phyloP scores from a whole-genome alignment of 1,284 basidiomycete genomes.

The Boletellus sp. region DNA sequence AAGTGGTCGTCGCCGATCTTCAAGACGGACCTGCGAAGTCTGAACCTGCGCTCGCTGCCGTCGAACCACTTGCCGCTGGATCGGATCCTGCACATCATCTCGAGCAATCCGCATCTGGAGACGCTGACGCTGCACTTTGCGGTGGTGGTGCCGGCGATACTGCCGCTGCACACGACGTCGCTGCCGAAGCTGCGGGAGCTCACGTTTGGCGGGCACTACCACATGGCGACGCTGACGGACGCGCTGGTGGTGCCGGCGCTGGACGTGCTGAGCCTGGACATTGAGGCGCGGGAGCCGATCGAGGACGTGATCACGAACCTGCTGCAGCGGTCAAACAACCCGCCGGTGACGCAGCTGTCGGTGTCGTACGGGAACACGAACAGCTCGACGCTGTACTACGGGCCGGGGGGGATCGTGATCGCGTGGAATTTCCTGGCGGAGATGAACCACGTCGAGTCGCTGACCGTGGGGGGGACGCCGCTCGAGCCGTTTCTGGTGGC shows the following conservation, averaged over 20 bases:
- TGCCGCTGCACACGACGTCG: constrained; percentile 52
- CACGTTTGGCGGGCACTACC: constrained; percentile 60
- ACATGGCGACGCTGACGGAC: constrained; percentile 61
- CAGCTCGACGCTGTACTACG: constrained; percentile 42
- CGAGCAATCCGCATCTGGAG: constrained; percentile 53
- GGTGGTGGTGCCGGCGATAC: constrained; percentile 53
- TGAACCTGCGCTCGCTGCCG: constrained; percentile 64
- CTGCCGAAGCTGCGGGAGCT: constrained; percentile 52
- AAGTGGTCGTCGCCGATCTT: constrained; percentile 71
- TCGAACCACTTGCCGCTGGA: constrained; percentile 60
- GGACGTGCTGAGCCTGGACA: constrained; percentile 55
- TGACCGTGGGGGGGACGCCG: constrained; percentile 59
- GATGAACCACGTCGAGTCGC: constrained; percentile 46
- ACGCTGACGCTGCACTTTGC: constrained; percentile 58
- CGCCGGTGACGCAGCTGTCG: constrained; percentile 53
- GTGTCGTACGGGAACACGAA: constrained; percentile 52
- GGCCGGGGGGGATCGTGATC: constrained; percentile 39
- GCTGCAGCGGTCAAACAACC: constrained; percentile 52
- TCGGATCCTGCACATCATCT: constrained; percentile 58
- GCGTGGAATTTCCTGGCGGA: constrained; percentile 50
- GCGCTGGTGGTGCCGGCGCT: constrained; percentile 55
- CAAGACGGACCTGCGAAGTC: constrained; percentile 48
- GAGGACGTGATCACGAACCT: constrained; percentile 63
- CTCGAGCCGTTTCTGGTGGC: constrained; percentile 57
- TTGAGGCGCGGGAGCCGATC: constrained; percentile 64